These are phyloP conservation scores for Cruciata laevipes DNA, from an alignment of 257 asterid species.

Conservation along the genomic window DNA sequence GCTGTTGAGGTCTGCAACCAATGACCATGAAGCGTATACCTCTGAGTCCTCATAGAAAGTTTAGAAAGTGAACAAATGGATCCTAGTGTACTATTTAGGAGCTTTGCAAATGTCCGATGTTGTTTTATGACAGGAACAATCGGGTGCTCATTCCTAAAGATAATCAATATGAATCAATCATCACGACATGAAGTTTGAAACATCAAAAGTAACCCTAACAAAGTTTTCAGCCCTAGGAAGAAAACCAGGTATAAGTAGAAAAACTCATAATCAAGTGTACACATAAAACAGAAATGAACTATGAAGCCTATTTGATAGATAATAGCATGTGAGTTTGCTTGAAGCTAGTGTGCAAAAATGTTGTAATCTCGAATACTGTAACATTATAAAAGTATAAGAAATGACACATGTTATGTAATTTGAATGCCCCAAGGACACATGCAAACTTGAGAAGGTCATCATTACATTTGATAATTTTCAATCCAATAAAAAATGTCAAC, in stretches of 20 bases:
- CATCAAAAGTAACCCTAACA: not conserved
- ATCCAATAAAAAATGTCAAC: not conserved
- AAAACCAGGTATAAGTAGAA: not conserved
- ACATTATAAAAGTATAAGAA: not conserved
- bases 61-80: slow-evolving; percentile 84
- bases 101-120: slow-evolving; percentile 84
- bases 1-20: slow-evolving; percentile 99
- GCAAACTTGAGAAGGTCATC: not conserved
- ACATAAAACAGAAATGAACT: not conserved
- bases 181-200: slow-evolving; percentile 9
- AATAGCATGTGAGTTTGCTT: not conserved
- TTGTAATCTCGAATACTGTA: not conserved
- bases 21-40: slow-evolving; percentile 88
- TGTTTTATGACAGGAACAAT: slow-evolving; percentile 80
- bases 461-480: not conserved
- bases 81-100: slow-evolving; percentile 80
- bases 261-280: not conserved
- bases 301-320: not conserved
- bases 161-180: slow-evolving; percentile 12
- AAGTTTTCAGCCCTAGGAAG: not conserved
- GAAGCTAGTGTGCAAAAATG: not conserved
- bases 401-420: not conserved
- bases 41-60: slow-evolving; percentile 72
- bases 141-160: slow-evolving; percentile 83
- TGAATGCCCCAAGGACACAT: not conserved